Evolutionary conservation across 495 filamentous ascomycete species (phyloP).

Genomic region (Hyaloscypha bicolor): DNA sequence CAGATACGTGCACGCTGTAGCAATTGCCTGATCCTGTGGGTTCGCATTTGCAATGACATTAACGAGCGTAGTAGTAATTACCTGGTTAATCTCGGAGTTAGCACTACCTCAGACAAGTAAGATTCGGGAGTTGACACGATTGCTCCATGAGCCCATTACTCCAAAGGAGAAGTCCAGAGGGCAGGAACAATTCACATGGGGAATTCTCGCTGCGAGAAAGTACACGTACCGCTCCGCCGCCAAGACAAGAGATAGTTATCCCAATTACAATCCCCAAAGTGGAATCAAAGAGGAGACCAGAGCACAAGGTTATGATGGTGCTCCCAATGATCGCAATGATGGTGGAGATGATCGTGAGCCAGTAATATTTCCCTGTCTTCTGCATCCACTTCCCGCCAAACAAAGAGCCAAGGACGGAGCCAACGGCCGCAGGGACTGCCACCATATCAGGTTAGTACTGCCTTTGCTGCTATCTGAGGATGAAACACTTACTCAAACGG

Average conservation of each 20-base stretch:
- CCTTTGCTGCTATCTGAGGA: not conserved
- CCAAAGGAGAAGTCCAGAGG: not conserved
- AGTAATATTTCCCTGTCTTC: constrained; percentile 77
- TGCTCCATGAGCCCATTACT: not conserved
- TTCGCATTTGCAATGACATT: constrained; percentile 68
- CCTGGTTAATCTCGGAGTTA: not conserved
- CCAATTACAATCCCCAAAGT: constrained; percentile 56
- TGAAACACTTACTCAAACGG: constrained; percentile 42
- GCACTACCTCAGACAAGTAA: not conserved
- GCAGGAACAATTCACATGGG: not conserved
- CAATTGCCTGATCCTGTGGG: constrained; percentile 71
- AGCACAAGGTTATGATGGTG: constrained; percentile 59
- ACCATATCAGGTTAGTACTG: not conserved
- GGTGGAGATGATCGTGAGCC: constrained; percentile 67
- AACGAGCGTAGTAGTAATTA: constrained; percentile 67
- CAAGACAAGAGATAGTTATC: constrained; percentile 39
- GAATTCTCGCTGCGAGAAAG: no score
- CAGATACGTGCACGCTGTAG: constrained; percentile 83
- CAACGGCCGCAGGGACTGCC: constrained; percentile 60
- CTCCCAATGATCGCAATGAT: constrained; percentile 52
- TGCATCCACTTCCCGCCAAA: constrained; percentile 73
- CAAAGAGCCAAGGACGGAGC: constrained; percentile 68
- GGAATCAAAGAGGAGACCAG: constrained; percentile 50
- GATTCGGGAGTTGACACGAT: no score
- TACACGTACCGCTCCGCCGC: constrained; percentile 44